Evolutionary conservation across 1,284 basidiomycete genomes (phyloP).

Genomic region (Mycosarcoma maydis): DNA sequence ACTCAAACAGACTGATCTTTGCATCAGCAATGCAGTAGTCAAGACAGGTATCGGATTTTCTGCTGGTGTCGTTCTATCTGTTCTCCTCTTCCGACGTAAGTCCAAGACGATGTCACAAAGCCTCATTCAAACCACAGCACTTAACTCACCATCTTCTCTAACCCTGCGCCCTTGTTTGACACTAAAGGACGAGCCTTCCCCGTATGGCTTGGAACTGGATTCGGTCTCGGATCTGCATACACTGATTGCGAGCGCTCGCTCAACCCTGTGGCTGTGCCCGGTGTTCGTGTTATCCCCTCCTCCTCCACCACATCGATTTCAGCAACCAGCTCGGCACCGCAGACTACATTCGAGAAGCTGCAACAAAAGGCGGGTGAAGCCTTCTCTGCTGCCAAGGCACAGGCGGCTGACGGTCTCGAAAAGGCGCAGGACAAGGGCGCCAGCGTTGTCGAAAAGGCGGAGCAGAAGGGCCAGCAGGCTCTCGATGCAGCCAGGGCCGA

Average conservation of each 20-base stretch:
- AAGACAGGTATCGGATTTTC: slow-evolving; percentile 91
- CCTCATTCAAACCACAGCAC: not conserved
- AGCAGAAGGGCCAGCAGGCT: slow-evolving; percentile 49
- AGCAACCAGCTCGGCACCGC: slow-evolving; percentile 31
- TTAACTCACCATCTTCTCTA: slow-evolving; percentile 19
- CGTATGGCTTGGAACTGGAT: slow-evolving; percentile 89
- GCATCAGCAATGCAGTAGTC: slow-evolving; percentile 70
- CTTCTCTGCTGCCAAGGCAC: slow-evolving; percentile 52
- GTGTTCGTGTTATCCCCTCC: slow-evolving; percentile 78
- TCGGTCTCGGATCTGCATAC: slow-evolving; percentile 82
- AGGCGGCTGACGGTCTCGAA: slow-evolving; percentile 41
- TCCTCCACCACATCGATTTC: slow-evolving; percentile 50
- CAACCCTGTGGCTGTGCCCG: slow-evolving; percentile 91
- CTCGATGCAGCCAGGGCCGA: slow-evolving; percentile 56
- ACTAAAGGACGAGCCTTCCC: slow-evolving; percentile 91
- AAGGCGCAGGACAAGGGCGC: slow-evolving; percentile 46
- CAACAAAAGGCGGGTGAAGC: slow-evolving; percentile 62
- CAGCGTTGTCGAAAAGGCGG: slow-evolving; percentile 30
- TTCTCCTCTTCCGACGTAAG: slow-evolving; percentile 93
- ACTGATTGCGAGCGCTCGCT: slow-evolving; percentile 96
- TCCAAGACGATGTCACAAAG: slow-evolving; percentile 54
- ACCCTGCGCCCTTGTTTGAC: slow-evolving; percentile 12
- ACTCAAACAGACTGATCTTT: slow-evolving; percentile 48
- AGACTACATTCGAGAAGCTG: slow-evolving; percentile 56
- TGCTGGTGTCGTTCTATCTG: slow-evolving; percentile 90